phyloP scores from a whole-genome alignment of 2,329 filamentous ascomycete species.

The Fusarium agapanthi region DNA sequence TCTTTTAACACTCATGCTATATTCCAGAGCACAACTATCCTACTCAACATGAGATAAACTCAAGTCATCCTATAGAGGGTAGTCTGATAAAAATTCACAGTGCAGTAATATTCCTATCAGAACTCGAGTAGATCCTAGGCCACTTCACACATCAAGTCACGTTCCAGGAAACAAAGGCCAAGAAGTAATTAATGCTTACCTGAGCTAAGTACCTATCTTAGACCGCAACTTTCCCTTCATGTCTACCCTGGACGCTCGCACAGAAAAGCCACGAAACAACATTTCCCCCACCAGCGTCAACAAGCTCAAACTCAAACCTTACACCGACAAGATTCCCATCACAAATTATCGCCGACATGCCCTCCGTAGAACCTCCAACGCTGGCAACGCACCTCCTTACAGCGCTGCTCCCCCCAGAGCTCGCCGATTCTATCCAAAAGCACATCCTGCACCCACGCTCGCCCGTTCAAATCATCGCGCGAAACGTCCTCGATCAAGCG shows the following conservation, averaged over 20 bases:
- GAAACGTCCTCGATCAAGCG: slow-evolving; percentile 45
- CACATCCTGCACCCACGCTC: slow-evolving; percentile 58
- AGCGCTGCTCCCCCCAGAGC: slow-evolving; percentile 56
- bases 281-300: slow-evolving; percentile 15
- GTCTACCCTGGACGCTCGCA: slow-evolving; percentile 21
- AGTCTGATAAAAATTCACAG: background rate
- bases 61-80: background rate
- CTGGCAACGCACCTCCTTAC: slow-evolving; percentile 49
- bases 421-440: slow-evolving; percentile 54
- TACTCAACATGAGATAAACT: background rate
- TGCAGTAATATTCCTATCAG: background rate
- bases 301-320: background rate
- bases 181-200: background rate
- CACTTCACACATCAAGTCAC: background rate
- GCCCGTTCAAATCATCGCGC: slow-evolving; percentile 53
- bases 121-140: background rate
- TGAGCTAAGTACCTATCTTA: slow-evolving; percentile 1
- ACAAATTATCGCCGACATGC: slow-evolving; percentile 8
- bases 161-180: background rate
- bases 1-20: background rate
- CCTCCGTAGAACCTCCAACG: slow-evolving; percentile 44
- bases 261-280: slow-evolving; percentile 29
- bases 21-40: background rate
- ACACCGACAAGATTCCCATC: background rate
- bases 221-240: slow-evolving; percentile 28